phyloP scores from a whole-genome alignment of 495 filamentous ascomycete species.

The Xylaria sp. region DNA sequence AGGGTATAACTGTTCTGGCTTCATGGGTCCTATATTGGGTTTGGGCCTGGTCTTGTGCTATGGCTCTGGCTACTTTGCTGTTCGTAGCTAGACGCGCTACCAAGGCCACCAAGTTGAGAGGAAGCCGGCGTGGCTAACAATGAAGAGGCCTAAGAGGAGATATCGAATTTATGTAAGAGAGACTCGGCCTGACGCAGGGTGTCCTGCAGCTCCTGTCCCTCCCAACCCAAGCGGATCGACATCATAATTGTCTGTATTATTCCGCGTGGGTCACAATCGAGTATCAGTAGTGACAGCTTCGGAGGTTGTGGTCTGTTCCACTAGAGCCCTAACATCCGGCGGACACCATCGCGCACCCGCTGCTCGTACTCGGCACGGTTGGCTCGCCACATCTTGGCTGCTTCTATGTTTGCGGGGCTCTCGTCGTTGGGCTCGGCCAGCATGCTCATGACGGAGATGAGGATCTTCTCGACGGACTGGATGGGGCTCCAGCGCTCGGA shows the following conservation, averaged over 20 bases:
- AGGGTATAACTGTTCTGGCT: background rate
- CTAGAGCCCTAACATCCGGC: conserved; percentile 61
- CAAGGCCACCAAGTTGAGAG: background rate
- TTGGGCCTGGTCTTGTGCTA: background rate
- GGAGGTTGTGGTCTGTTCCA: conserved; percentile 26
- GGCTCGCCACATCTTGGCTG: conserved; percentile 98
- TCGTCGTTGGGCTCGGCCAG: conserved; percentile 98
- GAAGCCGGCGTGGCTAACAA: background rate
- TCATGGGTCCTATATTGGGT: background rate
- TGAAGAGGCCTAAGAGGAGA: conserved; percentile 1
- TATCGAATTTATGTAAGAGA: background rate
- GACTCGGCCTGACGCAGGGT: background rate
- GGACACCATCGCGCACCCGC: conserved; percentile 79
- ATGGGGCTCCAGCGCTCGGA: conserved; percentile 96
- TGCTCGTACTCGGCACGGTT: conserved; percentile 82
- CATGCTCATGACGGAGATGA: conserved; percentile 99
- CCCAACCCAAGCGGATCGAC: background rate
- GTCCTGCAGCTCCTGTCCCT: background rate
- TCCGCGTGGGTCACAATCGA: background rate
- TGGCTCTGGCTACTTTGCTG: background rate
- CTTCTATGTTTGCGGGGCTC: conserved; percentile 97
- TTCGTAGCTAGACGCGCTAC: background rate
- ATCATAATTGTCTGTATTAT: conserved; percentile 6
- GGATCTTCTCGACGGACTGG: conserved; percentile 96
- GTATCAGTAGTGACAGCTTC: conserved; percentile 3